Base-by-base conservation (phyloP, 768 basidiomycete genomes). In the Suillus lakei region DNA sequence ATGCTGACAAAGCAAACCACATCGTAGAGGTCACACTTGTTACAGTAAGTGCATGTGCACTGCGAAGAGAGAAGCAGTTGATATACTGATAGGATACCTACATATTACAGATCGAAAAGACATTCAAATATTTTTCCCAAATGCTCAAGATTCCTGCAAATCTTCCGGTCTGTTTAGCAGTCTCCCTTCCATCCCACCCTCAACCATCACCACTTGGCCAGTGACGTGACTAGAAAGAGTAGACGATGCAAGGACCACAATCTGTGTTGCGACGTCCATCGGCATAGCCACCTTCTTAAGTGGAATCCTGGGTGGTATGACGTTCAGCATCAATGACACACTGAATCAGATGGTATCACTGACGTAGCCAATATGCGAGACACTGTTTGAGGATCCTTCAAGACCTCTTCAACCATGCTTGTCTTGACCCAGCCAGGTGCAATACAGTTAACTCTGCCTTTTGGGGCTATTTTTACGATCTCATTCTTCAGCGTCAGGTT, bases 121-220 rank as follows among this genome's bases (percentile, higher is more conserved):
- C 13, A 26, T 56, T 28, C 21, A 36, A 48, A 50, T 16, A 50
- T 51, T 28, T 26, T 16, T 16, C 10, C 15, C 3, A 36, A 15
- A n/a, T 28, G 16, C 36, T 38, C n/a, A 16, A n/a, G 10, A 38
- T 26, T 38, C 23, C 12, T n/a, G 64, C 55, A 76, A 4, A 64
- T 84, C 83, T 32, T 81, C 77, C 16, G 73, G 76, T 36, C 66
- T 73, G 67, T 86, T 85, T 66, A 85, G 71, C 39, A 86, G 61
- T 12, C 81, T 76, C n/a, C 91, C 91, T 82, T 93, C 91, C 91
- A 92, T 91, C 3, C 91, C 91, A 3, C 91, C 91, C 54, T 86
- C 84, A 7, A 92, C 82, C 87, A 91, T 90, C 34, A 91, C 70
- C 7, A 88, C 84, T 69, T 91, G 85, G 0, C 91, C 91, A 1